Evolutionary conservation across 768 basidiomycete genomes (phyloP).

Genomic region (Jaapia argillacea): DNA sequence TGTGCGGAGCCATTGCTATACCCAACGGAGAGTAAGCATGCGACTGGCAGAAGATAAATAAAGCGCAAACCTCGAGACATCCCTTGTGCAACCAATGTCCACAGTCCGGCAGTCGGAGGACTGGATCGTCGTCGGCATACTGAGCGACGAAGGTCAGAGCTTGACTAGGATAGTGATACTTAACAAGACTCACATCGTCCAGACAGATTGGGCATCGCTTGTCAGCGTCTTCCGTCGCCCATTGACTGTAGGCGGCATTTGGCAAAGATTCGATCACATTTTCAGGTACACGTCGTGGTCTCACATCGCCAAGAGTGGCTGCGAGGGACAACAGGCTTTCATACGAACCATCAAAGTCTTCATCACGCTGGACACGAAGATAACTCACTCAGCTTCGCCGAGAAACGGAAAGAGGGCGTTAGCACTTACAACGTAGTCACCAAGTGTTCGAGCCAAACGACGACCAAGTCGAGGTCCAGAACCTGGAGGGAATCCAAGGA

Average conservation of each 20-base stretch:
- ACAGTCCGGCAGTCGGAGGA: constrained; percentile 61
- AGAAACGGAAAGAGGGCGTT: constrained; percentile 2
- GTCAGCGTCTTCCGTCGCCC: constrained; percentile 57
- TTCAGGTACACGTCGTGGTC: constrained; percentile 52
- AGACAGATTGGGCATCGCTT: constrained; percentile 76
- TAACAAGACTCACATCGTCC: constrained; percentile 54
- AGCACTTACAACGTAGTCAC: constrained; percentile 42
- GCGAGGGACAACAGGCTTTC: constrained; percentile 55
- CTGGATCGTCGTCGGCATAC: constrained; percentile 54
- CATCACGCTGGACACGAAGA: constrained; percentile 45
- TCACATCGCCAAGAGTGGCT: constrained; percentile 55
- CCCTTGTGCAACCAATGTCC: constrained; percentile 74
- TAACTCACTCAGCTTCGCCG: constrained; percentile 4
- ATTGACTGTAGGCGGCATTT: constrained; percentile 55
- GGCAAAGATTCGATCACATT: constrained; percentile 51
- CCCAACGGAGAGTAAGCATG: constrained; percentile 3
- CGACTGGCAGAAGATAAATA: not conserved
- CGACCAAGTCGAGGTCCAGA: constrained; percentile 3
- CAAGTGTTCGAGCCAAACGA: constrained; percentile 13
- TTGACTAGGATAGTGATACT: no score
- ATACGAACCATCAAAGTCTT: constrained; percentile 69
- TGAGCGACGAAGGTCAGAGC: constrained; percentile 18
- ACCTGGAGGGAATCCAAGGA: constrained; percentile 7
- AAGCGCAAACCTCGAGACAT: constrained; percentile 55
- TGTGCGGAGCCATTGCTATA: constrained; percentile 70